These are phyloP conservation scores for Protomyces pachydermus DNA, from an alignment of 1,139 yeast species.

Conservation along the genomic window DNA sequence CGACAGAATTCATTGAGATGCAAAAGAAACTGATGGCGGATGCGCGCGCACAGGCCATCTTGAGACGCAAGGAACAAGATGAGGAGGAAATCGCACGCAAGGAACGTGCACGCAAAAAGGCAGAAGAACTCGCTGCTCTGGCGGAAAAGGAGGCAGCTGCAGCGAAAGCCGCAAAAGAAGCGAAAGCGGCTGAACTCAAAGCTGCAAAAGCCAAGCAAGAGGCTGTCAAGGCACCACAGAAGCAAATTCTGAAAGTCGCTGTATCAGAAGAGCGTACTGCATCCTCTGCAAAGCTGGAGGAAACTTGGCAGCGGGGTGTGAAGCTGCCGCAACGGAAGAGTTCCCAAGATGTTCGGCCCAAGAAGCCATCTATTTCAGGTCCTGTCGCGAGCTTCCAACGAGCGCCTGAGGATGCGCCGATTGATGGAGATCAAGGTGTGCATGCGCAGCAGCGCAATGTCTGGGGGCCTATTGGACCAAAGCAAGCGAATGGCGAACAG, in stretches of 20 bases:
- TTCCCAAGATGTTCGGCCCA: not conserved
- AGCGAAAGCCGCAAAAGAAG: not conserved
- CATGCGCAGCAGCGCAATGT: not conserved
- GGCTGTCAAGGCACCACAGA: not conserved
- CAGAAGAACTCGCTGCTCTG: slow-evolving; percentile 15
- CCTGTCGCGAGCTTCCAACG: not conserved
- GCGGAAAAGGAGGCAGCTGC: slow-evolving; percentile 12
- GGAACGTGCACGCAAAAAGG: slow-evolving; percentile 19
- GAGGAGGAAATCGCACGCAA: slow-evolving; percentile 16
- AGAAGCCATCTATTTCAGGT: not conserved
- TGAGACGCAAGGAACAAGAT: slow-evolving; percentile 17
- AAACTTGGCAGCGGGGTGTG: not conserved
- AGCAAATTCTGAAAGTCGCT: not conserved
- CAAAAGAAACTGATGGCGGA: slow-evolving; percentile 24
- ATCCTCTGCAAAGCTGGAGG: not conserved
- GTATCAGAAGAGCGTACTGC: not conserved
- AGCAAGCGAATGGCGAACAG: not conserved
- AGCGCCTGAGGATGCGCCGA: not conserved
- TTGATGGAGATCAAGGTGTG: not conserved
- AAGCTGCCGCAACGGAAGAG: not conserved
- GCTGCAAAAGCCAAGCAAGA: not conserved
- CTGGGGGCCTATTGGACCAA: slow-evolving; percentile 25
- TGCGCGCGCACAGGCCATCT: slow-evolving; percentile 21
- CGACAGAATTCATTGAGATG: slow-evolving; percentile 22
- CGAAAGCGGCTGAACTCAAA: not conserved